Conservation (phyloP, 306 rosid genomes). For the Urtica urens region DNA sequence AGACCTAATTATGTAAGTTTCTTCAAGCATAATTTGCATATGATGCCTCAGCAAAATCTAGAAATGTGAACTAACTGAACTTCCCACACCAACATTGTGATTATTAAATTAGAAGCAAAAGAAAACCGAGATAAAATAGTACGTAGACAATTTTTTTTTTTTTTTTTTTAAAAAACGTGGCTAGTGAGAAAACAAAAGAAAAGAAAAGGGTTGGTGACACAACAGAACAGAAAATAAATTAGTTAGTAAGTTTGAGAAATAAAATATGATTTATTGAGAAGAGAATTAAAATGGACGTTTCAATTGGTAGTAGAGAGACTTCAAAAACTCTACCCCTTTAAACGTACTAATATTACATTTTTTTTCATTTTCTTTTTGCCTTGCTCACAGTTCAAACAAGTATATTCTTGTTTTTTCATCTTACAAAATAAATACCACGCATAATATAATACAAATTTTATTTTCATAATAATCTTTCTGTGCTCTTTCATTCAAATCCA, state of each 20-base stretch:
- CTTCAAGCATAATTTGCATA: not conserved
- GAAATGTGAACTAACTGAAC: not conserved
- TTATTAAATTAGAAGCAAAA: not conserved
- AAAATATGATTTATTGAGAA: constrained; percentile 11
- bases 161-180: too few species aligned
- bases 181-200: not conserved
- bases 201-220: constrained; percentile 37
- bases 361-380: too few species aligned
- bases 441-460: too few species aligned
- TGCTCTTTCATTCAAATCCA: too few species aligned
- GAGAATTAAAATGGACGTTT: constrained; percentile 40
- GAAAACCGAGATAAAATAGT: not conserved
- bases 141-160: too few species aligned
- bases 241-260: not conserved
- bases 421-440: too few species aligned
- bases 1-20: not conserved
- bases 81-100: not conserved
- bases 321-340: too few species aligned
- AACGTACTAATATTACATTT: too few species aligned
- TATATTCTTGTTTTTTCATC: too few species aligned
- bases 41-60: not conserved
- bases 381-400: too few species aligned
- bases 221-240: constrained; percentile 9
- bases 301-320: too few species aligned
- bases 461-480: too few species aligned